Conservation (phyloP, 768 basidiomycete genomes). For the Trametopsis cervina region DNA sequence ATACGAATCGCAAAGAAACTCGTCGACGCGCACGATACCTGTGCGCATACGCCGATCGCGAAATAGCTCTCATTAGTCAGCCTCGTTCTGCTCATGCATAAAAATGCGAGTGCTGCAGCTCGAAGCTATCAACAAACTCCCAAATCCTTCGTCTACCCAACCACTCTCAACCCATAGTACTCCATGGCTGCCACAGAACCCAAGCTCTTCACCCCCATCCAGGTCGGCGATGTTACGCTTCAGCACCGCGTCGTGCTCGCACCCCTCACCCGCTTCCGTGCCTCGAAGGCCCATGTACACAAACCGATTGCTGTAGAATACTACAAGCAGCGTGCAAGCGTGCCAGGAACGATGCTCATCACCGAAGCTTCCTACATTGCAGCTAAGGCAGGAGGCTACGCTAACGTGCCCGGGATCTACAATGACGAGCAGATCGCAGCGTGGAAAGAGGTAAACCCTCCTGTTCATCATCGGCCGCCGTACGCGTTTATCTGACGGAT, state of each 20-base stretch:
- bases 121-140: too few relatives aligned
- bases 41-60: too few relatives aligned
- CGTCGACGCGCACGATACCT: too few relatives aligned
- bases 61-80: too few relatives aligned
- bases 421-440: conserved; percentile 42
- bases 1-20: too few relatives aligned
- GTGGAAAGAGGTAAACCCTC: conserved; percentile 36
- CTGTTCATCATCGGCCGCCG: background rate
- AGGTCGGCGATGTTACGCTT: conserved; percentile 33
- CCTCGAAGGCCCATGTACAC: conserved; percentile 27
- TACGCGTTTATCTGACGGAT: too few relatives aligned
- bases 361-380: conserved; percentile 49
- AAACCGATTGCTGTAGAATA: background rate
- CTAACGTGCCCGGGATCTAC: conserved; percentile 53
- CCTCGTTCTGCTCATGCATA: too few relatives aligned
- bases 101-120: too few relatives aligned
- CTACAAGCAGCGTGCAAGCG: conserved; percentile 30
- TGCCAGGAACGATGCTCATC: conserved; percentile 44
- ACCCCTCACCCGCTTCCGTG: conserved; percentile 40
- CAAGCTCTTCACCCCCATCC: conserved; percentile 38
- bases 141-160: background rate
- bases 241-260: conserved; percentile 44
- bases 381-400: conserved; percentile 36
- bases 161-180: background rate
- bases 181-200: conserved; percentile 2